Evolutionary conservation across 768 basidiomycete genomes (phyloP).

Genomic region (Coprinopsis strossmayeri): DNA sequence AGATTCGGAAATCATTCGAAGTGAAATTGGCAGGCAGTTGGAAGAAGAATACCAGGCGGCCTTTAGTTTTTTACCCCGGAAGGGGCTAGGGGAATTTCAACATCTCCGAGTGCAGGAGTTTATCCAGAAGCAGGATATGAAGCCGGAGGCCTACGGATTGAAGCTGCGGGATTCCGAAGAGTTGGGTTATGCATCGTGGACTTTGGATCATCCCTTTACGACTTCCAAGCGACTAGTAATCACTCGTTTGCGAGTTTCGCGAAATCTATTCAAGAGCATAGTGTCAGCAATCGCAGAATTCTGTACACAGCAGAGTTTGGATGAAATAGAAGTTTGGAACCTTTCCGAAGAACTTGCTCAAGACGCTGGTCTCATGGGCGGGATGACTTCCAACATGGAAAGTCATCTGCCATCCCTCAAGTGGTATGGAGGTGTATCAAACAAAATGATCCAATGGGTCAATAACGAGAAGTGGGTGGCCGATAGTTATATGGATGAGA

Average conservation of each 20-base stretch:
- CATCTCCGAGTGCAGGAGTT: conserved; percentile 16
- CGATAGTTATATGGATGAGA: neutral
- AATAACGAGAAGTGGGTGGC: conserved; percentile 20
- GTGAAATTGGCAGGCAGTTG: conserved; percentile 19
- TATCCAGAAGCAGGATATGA: conserved; percentile 13
- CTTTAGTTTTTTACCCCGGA: conserved; percentile 21
- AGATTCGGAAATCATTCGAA: conserved; percentile 31
- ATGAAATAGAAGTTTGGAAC: conserved; percentile 42
- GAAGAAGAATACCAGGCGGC: neutral
- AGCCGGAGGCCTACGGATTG: conserved; percentile 12
- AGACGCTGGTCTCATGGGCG: conserved; percentile 19
- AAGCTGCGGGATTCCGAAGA: no score
- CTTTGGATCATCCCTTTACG: conserved; percentile 15
- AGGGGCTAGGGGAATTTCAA: conserved; percentile 24
- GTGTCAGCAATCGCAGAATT: conserved; percentile 23
- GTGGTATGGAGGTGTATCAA: conserved; percentile 31
- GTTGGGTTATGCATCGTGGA: conserved; percentile 22
- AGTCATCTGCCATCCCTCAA: conserved; percentile 35
- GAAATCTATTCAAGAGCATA: conserved; percentile 25
- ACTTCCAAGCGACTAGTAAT: conserved; percentile 15
- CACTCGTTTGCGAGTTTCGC: conserved; percentile 20
- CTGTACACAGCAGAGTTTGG: conserved; percentile 19
- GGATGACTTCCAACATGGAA: conserved; percentile 21
- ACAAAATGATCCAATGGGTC: conserved; percentile 15
- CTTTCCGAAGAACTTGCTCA: conserved; percentile 19